Percentiles rank a stretch among this genome's conserved stretches.
Evolutionary conservation across 2,329 filamentous ascomycete species (phyloP).

Genomic region (Botryotinia calthae): DNA sequence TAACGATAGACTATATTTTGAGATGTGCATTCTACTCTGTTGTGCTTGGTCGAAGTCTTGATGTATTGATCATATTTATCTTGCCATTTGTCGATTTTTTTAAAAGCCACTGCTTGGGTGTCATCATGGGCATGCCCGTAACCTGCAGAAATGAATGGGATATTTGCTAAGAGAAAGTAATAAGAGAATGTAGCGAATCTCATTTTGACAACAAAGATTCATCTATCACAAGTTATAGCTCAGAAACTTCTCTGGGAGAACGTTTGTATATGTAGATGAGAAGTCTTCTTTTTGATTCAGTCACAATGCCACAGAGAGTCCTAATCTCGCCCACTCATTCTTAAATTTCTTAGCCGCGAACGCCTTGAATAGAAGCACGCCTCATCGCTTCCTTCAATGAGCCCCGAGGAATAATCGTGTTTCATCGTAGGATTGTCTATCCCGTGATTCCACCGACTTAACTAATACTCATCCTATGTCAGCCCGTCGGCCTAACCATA

Average conservation of each 20-base stretch:
- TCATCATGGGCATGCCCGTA: background rate
- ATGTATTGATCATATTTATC: constrained; percentile 10
- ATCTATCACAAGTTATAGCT: background rate
- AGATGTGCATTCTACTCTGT: background rate
- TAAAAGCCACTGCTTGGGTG: background rate
- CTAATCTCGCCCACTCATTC: background rate
- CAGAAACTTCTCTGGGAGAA: background rate
- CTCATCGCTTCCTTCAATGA: background rate
- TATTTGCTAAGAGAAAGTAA: background rate
- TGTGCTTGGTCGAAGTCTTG: background rate
- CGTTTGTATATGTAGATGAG: background rate
- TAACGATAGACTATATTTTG: constrained; percentile 5
- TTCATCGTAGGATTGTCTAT: background rate
- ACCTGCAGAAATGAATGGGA: background rate
- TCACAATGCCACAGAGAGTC: too few species aligned
- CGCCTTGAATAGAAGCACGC: background rate
- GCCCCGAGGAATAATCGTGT: background rate
- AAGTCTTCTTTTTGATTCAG: background rate
- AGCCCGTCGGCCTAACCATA: background rate
- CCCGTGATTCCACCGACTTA: background rate
- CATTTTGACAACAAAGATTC: background rate
- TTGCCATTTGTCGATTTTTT: constrained; percentile 10
- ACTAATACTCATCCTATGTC: too few species aligned
- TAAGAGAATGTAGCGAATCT: background rate
- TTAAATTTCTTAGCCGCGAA: background rate